These are phyloP conservation scores for Fusarium redolens DNA, from an alignment of 2,329 filamentous ascomycete genomes.

Conservation along the genomic window DNA sequence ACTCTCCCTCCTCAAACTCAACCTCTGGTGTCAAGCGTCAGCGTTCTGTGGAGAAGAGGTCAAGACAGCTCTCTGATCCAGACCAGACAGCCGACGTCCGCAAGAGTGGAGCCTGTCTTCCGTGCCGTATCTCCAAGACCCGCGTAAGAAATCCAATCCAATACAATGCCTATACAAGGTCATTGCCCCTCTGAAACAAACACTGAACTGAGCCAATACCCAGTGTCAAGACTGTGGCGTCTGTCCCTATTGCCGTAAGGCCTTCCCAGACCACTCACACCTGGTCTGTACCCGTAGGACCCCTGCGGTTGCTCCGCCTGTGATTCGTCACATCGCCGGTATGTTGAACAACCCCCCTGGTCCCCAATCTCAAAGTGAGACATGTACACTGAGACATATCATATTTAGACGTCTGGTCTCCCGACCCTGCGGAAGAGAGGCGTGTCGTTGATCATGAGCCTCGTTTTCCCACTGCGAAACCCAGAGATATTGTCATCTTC, in stretches of 20 bases:
- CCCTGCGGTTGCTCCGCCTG: constrained; percentile 52
- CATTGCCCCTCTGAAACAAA: constrained; percentile 26
- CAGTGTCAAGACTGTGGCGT: constrained; percentile 56
- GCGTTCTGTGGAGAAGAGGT: constrained; percentile 52
- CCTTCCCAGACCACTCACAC: constrained; percentile 55
- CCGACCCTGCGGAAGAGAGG: constrained; percentile 50
- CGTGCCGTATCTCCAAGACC: constrained; percentile 61
- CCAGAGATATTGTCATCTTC: constrained; percentile 52
- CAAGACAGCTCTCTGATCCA: constrained; percentile 52
- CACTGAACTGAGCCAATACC: constrained; percentile 44
- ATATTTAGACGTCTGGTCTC: constrained; percentile 53
- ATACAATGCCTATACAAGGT: constrained; percentile 28
- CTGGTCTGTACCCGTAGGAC: constrained; percentile 54
- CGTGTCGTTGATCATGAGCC: constrained; percentile 48
- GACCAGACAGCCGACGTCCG: constrained; percentile 62
- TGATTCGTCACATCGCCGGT: constrained; percentile 54
- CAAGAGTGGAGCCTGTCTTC: constrained; percentile 60
- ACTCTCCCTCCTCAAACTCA: constrained; percentile 24
- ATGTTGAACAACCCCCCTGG: constrained; percentile 42
- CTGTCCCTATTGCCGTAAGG: constrained; percentile 56
- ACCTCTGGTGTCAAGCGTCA: constrained; percentile 51
- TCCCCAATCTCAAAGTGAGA: constrained; percentile 36
- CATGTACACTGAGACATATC: constrained; percentile 43
- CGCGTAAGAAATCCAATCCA: constrained; percentile 53
- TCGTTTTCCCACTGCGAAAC: constrained; percentile 52